Evolutionary conservation across 2,329 filamentous ascomycete species (phyloP).

Genomic region (Onygenales sp.): DNA sequence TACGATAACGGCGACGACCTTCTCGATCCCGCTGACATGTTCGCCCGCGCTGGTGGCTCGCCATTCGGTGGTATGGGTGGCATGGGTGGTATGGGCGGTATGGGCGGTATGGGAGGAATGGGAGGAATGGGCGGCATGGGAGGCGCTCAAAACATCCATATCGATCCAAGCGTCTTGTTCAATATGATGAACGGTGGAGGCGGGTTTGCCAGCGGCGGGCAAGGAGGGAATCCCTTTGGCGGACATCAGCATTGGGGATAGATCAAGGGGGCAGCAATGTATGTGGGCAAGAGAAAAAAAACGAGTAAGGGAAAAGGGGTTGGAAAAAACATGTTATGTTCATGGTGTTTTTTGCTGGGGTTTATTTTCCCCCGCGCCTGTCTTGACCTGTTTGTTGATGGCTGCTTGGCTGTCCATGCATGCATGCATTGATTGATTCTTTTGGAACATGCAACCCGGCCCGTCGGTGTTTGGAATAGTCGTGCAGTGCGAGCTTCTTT

Average conservation of each 20-base stretch:
- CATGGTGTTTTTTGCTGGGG: not conserved
- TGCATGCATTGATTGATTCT: too few species aligned
- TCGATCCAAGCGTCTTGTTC: constrained; percentile 70
- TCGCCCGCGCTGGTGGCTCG: constrained; percentile 50
- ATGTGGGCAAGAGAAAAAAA: not conserved
- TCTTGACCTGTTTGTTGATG: too few species aligned
- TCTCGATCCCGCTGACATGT: constrained; percentile 79
- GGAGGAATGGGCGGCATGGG: constrained; percentile 25
- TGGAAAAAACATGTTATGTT: not conserved
- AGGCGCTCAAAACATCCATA: constrained; percentile 35
- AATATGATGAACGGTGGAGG: constrained; percentile 70
- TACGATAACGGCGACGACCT: constrained; percentile 93
- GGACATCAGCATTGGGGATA: not conserved
- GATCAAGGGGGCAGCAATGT: not conserved
- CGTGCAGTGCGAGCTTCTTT: too few species aligned
- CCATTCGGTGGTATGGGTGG: constrained; percentile 30
- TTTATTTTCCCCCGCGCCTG: not conserved
- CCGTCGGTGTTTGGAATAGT: too few species aligned
- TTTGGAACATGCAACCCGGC: too few species aligned
- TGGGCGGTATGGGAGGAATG: constrained; percentile 44
- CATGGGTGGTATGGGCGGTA: constrained; percentile 49
- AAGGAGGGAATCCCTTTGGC: constrained; percentile 37
- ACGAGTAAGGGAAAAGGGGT: not conserved
- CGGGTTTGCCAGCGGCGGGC: constrained; percentile 37
- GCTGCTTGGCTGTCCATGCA: too few species aligned